Conservation (phyloP, 2,329 filamentous ascomycete genomes). For the Cladosporium phlei region DNA sequence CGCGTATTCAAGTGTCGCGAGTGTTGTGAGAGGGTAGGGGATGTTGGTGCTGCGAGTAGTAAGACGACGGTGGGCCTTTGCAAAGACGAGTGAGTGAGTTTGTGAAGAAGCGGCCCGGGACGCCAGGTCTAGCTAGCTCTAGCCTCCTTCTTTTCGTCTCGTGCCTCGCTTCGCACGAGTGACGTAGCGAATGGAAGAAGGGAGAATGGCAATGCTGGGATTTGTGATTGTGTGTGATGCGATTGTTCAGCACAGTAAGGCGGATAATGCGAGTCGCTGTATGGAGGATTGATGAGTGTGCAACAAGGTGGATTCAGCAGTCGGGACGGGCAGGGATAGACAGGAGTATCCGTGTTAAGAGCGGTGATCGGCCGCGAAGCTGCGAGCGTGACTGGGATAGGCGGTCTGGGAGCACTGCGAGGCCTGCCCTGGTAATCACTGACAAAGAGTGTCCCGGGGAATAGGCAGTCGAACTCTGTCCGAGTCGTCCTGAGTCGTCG, state of each 20-base stretch:
- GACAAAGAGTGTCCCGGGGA: conserved; percentile 9
- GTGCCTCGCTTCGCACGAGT: too few relatives aligned
- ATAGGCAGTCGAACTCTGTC: conserved; percentile 2
- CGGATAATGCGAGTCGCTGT: too few relatives aligned
- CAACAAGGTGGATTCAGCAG: background rate
- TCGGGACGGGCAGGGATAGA: conserved; percentile 10
- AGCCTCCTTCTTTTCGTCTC: too few relatives aligned
- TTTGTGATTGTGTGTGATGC: too few relatives aligned
- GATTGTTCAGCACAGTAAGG: conserved; percentile 4
- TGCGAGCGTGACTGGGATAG: conserved; percentile 3
- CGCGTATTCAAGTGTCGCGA: too few relatives aligned
- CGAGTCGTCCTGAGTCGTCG: background rate
- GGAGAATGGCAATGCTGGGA: too few relatives aligned
- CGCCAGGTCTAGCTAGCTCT: too few relatives aligned
- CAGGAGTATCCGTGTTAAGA: conserved; percentile 6
- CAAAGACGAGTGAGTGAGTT: background rate
- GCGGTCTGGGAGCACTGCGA: conserved; percentile 2
- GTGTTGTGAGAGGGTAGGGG: background rate
- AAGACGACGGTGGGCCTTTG: background rate
- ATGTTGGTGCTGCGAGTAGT: background rate
- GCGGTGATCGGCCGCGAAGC: conserved; percentile 4
- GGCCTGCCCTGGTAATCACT: too few relatives aligned
- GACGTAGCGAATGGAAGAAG: too few relatives aligned
- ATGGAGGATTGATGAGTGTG: background rate
- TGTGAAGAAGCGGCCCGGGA: conserved; percentile 6